A percentile compares a stretch with the other conserved stretches of the same genome.
These are phyloP conservation scores for Phytophthora citrophthora DNA, from an alignment of 352 stramenopile species.

Conservation along the genomic window DNA sequence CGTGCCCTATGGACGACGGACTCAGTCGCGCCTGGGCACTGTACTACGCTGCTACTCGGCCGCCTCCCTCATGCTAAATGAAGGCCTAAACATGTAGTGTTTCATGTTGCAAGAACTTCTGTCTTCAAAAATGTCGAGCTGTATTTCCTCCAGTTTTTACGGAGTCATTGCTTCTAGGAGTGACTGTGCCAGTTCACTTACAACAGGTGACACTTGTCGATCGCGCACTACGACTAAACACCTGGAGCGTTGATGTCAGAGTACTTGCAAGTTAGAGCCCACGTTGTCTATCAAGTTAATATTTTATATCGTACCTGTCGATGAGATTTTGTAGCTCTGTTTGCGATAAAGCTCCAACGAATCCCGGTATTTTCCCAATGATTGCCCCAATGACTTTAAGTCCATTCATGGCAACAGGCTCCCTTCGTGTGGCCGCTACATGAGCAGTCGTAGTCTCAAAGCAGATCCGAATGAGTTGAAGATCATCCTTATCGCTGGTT, in stretches of 20 bases:
- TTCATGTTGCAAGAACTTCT: no score
- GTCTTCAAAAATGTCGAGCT: background rate
- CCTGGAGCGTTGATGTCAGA: conserved; percentile 23
- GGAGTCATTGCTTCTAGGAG: conserved; percentile 51
- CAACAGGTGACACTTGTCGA: conserved; percentile 21
- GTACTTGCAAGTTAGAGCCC: background rate
- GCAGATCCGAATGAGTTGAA: conserved; percentile 32
- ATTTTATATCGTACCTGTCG: conserved; percentile 33
- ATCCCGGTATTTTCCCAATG: conserved; percentile 53
- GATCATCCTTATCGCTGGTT: conserved; percentile 20
- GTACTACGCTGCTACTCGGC: conserved; percentile 59
- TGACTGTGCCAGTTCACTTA: conserved; percentile 57
- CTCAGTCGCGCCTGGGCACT: conserved; percentile 72
- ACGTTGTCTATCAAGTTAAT: background rate
- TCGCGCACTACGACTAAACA: conserved; percentile 47
- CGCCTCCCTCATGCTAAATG: conserved; percentile 26
- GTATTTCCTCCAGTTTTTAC: conserved; percentile 11
- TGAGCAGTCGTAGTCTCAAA: conserved; percentile 29
- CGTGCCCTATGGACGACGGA: conserved; percentile 74
- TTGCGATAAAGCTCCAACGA: conserved; percentile 37
- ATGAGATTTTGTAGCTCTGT: conserved; percentile 36
- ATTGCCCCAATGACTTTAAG: conserved; percentile 67
- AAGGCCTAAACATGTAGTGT: background rate
- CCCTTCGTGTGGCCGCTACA: conserved; percentile 29
- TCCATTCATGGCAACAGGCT: conserved; percentile 54